Base-by-base conservation (phyloP, 352 stramenopile species). In the Phytophthora cryptogea region DNA sequence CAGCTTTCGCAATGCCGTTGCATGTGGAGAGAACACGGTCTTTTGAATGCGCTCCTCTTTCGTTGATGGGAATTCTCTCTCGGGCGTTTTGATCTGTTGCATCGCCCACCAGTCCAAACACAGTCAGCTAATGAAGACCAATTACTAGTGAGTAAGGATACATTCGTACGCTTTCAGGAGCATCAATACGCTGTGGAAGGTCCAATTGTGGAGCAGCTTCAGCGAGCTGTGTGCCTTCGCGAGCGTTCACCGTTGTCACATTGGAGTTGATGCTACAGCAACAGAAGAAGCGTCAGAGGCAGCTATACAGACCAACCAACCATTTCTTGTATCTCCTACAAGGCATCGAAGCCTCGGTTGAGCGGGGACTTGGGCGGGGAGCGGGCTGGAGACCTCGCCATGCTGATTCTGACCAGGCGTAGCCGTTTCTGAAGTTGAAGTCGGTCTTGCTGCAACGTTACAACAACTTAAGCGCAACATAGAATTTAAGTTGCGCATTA, bases 161-260 rank as follows among this genome's bases (percentile, higher is more conserved):
- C 11, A 52, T 23, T 2, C 58, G 13, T 53, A 90, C 83, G 11
- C 68, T 89, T 14, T 90, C 70, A 0, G 83, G 85, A 0, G 85
- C 73, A 43, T 90, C 80, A 42, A 94, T 89, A 11, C 83, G 79
- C 62, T 94, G 85, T 5, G 85, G 85, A 3, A 91, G 56, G 66
- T 94, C 85, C 16, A 92, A 59, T 69, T 94, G 85, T 2, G 85
- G 85, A 8, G 78, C 71, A 3, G 81, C 66, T 66, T 94, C 85
- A 13, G 85, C 81, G 5, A 94, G 66, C 36, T 94, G 83, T 16
- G 83, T 92, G 52, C 80, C 83, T 72, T 94, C 81, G 13, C 67
- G 69, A 5, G 66, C 48, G 35, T 86, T 88, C 10, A 70, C 49
- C 10, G 66, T 69, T 49, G 79, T 88, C 63, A 88, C 78, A 54